Evolutionary conservation across 1,284 basidiomycete species (phyloP), one percentile per base, ranked within the genome.

Genomic region (Ganoderma sp.): DNA sequence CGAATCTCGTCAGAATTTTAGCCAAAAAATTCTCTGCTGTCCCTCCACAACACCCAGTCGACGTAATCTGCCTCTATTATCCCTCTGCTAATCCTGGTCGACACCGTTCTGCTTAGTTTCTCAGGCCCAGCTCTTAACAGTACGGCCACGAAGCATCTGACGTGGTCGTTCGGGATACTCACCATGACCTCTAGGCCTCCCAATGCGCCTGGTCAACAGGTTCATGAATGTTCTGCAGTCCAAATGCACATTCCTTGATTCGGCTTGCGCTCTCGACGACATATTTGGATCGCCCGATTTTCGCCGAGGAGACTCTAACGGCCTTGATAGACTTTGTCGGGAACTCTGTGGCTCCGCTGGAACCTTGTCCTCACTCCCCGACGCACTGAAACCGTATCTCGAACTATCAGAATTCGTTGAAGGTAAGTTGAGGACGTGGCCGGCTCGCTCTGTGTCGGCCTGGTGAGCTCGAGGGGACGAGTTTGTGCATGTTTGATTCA

Each of bases 401-500:
- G 37, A 39, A 10, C 6, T 39, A 8, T 8, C 37, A 39, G 12
- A 22, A 12, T 5, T 52, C 8, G n/a, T 9, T 25, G 22, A 34
- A 34, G 52, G 52, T 34, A 17, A 28, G 52, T 56, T 14, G 17
- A 56, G 28, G 28, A 56, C 25, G 52, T 32, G 32, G 32, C 3
- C 32, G 28, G 52, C 52, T 28, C 52, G 52, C 52, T 56, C 43
- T 17, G 6, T 54, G 10, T 32, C 25, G 28, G 14, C 4, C 3
- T n/a, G 32, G 14, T 7, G 56, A 15, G 14, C 25, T 52, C 2
- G 25, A 15, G 28, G 37, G 17, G 28, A 19, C 19, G 32, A 58
- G 25, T 67, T 63, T 67, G 66, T 45, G 8, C 61, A 43, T 67
- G 66, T 67, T 67, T 42, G 39, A n/a, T 60, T 64, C 62, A 42